Evolutionary conservation across 139 green algal genomes (phyloP), one percentile per base, ranked within the genome.

Genomic region (Tetraselmis striata): DNA sequence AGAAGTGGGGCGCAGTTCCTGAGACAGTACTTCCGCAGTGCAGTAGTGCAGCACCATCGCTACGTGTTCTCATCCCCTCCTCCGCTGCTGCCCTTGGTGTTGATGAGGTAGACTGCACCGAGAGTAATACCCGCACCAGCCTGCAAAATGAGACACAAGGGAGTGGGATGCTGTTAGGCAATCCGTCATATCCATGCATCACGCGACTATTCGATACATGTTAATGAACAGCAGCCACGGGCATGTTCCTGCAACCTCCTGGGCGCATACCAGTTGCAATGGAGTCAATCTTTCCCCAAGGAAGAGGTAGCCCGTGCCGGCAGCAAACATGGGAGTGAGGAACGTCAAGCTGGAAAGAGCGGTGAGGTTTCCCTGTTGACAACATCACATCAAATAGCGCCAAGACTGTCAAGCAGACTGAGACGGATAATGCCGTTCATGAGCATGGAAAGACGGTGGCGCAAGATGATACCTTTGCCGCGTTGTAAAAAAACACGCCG

Each of bases 311-410:
- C 90, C 92, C 67, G 90, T 92, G 2, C 85, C 75, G 1, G 91
- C 90, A 26, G 95, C 95, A 92, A 98, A 98, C 78, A 97, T 90
- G 27, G 96, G 96, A 1, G 96, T 99, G 24, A 99, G 85, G 86
- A 99, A 99, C 18, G 97, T 99, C 0, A 99, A 86, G 58, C 85
- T 94, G 75, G 88, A 95, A 1, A 99, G 91, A 1, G 90, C 85
- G 22, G 97, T 99, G 1, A 99, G 80, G 83, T 93, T 95, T 27
- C 92, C 91, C 25, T 87, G 83, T 67, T n/a, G n/a, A n/a, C n/a
- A n/a, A n/a, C n/a, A n/a, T n/a, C n/a, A n/a, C n/a, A n/a, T n/a
- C n/a, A n/a, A n/a, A 18, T 18, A 67, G 45, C 45, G 45, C 5
- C 45, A 67, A 67, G 18, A 18, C 45, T 25, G 45, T 67, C 45